phyloP scores from a whole-genome alignment of 139 green algal species.

The Closterium sp. region DNA sequence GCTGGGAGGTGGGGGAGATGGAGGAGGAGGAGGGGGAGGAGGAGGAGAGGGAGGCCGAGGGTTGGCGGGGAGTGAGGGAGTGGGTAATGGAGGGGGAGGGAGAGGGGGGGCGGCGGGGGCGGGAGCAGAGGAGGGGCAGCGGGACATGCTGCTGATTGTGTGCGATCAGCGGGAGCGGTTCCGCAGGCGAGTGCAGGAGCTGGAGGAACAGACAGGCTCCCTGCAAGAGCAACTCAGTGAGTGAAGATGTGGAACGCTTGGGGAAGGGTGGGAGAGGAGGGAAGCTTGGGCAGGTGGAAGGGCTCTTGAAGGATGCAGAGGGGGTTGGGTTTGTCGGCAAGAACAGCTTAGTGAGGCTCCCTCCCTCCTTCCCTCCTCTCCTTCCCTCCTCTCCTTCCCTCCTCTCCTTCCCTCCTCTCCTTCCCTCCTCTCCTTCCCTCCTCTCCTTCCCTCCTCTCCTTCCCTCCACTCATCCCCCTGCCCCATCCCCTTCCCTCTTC shows the following conservation, averaged over 20 bases:
- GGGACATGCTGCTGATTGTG: conserved; percentile 75
- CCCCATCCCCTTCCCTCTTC: neutral
- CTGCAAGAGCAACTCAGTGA: neutral
- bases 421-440: no score
- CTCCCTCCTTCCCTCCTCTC: no score
- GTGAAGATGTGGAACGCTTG: neutral
- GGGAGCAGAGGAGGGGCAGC: neutral
- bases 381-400: no score
- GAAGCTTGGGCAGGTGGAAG: no score
- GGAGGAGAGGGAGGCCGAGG: conserved; percentile 5
- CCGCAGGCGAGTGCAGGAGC: conserved; percentile 54
- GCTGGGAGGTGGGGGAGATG: neutral
- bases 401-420: no score
- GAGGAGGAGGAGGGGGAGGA: neutral
- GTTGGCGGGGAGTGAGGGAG: neutral
- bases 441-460: no score
- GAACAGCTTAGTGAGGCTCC: no score
- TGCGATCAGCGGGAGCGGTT: conserved; percentile 81
- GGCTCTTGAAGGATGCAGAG: no score
- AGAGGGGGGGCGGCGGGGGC: neutral
- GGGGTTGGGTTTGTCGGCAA: no score
- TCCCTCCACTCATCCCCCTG: no score
- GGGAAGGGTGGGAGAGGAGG: neutral
- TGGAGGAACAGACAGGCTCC: neutral
- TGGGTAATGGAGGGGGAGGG: neutral